phyloP scores from a whole-genome alignment of 306 rosid species.

The Sphenostylis stenocarpa region DNA sequence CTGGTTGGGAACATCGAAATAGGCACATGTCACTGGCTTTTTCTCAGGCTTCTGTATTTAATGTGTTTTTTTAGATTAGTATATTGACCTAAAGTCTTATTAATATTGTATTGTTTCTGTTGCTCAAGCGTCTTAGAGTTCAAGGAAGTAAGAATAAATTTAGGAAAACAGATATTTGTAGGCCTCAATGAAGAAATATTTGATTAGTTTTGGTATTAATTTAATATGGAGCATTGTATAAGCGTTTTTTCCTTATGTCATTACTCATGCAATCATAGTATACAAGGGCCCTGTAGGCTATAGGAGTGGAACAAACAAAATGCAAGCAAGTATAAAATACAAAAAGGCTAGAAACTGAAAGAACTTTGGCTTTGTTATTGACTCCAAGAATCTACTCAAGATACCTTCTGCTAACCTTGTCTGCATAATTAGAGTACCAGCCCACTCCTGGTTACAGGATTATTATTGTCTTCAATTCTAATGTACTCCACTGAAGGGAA shows the following conservation, averaged over 20 bases:
- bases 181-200: not conserved
- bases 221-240: not conserved
- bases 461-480: not conserved
- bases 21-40: not conserved
- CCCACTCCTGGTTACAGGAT: not conserved
- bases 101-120: not conserved
- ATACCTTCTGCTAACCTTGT: not conserved
- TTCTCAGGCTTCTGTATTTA: not conserved
- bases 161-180: not conserved
- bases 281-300: not conserved
- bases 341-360: not conserved
- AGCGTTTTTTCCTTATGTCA: not conserved
- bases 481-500: not conserved
- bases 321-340: not conserved
- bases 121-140: not conserved
- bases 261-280: not conserved
- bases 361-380: not conserved
- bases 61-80: not conserved
- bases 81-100: not conserved
- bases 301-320: not conserved
- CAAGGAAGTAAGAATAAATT: not conserved
- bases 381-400: not conserved
- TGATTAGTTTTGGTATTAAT: not conserved
- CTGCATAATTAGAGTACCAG: not conserved
- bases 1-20: not conserved